Conservation (phyloP, 2,329 filamentous ascomycete genomes). For the Nakataea oryzae region DNA sequence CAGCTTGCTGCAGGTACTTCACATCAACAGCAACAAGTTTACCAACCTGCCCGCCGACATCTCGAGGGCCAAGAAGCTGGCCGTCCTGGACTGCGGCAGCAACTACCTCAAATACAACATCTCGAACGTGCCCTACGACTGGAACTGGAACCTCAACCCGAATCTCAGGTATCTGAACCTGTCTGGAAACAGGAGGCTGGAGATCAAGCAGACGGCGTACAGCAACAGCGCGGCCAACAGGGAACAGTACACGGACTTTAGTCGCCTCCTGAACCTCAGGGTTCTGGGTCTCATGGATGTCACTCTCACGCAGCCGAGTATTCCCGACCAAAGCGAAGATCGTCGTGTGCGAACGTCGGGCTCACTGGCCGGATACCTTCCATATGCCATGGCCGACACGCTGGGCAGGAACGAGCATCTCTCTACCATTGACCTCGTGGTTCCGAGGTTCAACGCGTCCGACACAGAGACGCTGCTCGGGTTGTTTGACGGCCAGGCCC, state of each 20-base stretch:
- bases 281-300: constrained; percentile 96
- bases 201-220: constrained; percentile 65
- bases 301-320: constrained; percentile 82
- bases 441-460: constrained; percentile 81
- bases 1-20: constrained; percentile 75
- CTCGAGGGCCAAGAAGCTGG: constrained; percentile 83
- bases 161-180: constrained; percentile 92
- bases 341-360: constrained; percentile 92
- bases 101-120: constrained; percentile 98
- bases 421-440: constrained; percentile 90
- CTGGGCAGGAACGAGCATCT: constrained; percentile 88
- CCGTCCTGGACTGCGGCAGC: constrained; percentile 87
- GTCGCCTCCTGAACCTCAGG: constrained; percentile 68
- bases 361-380: constrained; percentile 80
- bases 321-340: constrained; percentile 92
- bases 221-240: constrained; percentile 42
- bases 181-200: constrained; percentile 90
- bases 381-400: constrained; percentile 96
- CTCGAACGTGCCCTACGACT: constrained; percentile 97
- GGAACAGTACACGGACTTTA: constrained; percentile 81
- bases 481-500: constrained; percentile 91
- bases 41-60: constrained; percentile 93
- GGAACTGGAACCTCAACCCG: constrained; percentile 99
- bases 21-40: constrained; percentile 97
- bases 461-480: constrained; percentile 86